Base-by-base conservation (phyloP, 202 grass and related monocot genomes). In the Schoenoplectus triqueter region DNA sequence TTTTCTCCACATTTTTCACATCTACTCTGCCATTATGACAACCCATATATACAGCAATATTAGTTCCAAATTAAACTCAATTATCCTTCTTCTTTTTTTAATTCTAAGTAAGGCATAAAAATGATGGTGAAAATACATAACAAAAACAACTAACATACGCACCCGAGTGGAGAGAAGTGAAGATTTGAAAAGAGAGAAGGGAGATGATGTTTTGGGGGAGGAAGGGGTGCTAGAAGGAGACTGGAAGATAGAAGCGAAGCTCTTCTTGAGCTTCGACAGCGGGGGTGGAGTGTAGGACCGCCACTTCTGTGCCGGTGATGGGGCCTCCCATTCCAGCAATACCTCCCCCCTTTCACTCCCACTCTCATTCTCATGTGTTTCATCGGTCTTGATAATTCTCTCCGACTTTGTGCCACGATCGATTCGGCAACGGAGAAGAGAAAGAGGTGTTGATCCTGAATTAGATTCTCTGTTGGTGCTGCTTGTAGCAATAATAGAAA, bases 181-280 rank as follows among this genome's bases (percentile, higher is more conserved):
- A 1, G 90, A 88, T 90, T 94, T 99, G 86, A 99, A 84, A 79
- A 92, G 81, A 20, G 88, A 90, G 87, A 99, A 95, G 87, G 87
- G 86, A 74, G 93, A 95, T 0, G 91, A 91, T 61, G 96, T 92
- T 91, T 91, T 93, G 56, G 96, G 93, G 22, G 96, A 99, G 1
- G 96, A 82, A 6, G 93, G 91, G 31, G 64, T 83, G 47, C 81
- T 83, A 44, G 62, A 22, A 69, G 81, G 66, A 71, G 81, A 57
- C 15, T 71, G 81, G 7, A 83, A 83, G 3, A 83, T 13, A 42
- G 81, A 83, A 69, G 63, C 79, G 57, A 89, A 20, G 51, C 87
- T 81, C 73, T 89, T 92, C 80, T 86, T 64, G 7, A 61, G 62
- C 15, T 80, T 76, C 67, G 82, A 80, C 17, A 83, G 39, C 6